Evolutionary conservation across 371 early-diverging fungal genomes (phyloP).

Genomic region (Smittium mucronatum): DNA sequence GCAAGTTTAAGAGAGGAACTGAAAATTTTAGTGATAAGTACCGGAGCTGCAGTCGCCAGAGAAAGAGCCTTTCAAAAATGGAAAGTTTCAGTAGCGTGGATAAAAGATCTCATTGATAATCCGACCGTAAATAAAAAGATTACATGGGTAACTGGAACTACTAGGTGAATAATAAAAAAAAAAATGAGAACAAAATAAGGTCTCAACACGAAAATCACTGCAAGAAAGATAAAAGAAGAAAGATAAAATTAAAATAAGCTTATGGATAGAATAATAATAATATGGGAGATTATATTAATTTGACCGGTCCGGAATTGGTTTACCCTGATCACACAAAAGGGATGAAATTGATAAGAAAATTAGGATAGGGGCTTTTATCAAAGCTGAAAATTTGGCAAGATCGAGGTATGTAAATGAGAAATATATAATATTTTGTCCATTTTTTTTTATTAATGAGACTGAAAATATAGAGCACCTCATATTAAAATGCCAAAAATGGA

Average conservation of each 20-base stretch:
- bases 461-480: neutral
- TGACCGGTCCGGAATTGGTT: neutral
- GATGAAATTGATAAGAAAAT: neutral
- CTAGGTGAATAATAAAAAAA: neutral
- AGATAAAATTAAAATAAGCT: neutral
- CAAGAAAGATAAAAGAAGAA: neutral
- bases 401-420: neutral
- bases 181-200: neutral
- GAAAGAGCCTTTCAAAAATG: neutral
- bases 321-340: neutral
- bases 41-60: neutral
- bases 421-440: neutral
- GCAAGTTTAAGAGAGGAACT: neutral
- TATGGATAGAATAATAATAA: neutral
- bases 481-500: neutral
- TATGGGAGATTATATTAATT: neutral
- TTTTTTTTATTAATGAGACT: neutral
- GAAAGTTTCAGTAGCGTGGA: neutral
- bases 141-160: neutral
- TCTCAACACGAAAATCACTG: neutral
- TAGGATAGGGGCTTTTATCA: neutral
- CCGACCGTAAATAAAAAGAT: neutral
- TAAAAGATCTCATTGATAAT: neutral
- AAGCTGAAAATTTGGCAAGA: neutral
- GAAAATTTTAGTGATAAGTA: neutral